phyloP scores from a whole-genome alignment of 768 basidiomycete species.

The Punctularia strigosozonata region DNA sequence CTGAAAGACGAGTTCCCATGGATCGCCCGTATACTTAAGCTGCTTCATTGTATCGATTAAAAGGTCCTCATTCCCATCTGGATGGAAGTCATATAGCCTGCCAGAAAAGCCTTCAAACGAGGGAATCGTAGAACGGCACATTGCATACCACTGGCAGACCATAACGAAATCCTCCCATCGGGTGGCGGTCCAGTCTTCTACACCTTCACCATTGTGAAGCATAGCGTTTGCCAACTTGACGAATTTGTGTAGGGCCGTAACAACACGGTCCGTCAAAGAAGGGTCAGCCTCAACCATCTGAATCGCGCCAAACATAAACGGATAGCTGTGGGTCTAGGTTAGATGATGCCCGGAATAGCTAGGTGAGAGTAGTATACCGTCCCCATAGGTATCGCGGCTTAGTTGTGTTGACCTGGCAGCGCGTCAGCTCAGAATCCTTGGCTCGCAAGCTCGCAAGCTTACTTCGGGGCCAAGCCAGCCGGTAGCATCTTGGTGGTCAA shows the following conservation, averaged over 20 bases:
- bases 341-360: background rate
- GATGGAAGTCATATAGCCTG: slow-evolving; percentile 45
- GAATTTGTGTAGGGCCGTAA: slow-evolving; percentile 40
- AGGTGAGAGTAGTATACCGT: slow-evolving; percentile 16
- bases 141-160: slow-evolving; percentile 35
- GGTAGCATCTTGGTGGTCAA: slow-evolving; percentile 38
- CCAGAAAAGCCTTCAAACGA: background rate
- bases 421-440: no score
- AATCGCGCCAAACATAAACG: slow-evolving; percentile 47
- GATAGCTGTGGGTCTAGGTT: slow-evolving; percentile 23
- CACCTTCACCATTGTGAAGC: slow-evolving; percentile 37
- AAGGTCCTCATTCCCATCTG: slow-evolving; percentile 33
- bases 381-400: slow-evolving; percentile 47
- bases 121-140: no score
- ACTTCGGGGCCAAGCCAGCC: slow-evolving; percentile 50
- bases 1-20: slow-evolving; percentile 43
- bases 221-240: slow-evolving; percentile 40
- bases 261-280: slow-evolving; percentile 30
- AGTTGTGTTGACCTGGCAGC: no score
- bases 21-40: slow-evolving; percentile 38
- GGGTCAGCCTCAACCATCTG: slow-evolving; percentile 41
- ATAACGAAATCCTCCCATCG: slow-evolving; percentile 53
- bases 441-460: no score
- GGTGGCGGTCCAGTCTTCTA: slow-evolving; percentile 41
- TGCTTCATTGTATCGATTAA: slow-evolving; percentile 42